phyloP scores from a whole-genome alignment of 2,329 filamentous ascomycete genomes.

The Exophiala viscosa region DNA sequence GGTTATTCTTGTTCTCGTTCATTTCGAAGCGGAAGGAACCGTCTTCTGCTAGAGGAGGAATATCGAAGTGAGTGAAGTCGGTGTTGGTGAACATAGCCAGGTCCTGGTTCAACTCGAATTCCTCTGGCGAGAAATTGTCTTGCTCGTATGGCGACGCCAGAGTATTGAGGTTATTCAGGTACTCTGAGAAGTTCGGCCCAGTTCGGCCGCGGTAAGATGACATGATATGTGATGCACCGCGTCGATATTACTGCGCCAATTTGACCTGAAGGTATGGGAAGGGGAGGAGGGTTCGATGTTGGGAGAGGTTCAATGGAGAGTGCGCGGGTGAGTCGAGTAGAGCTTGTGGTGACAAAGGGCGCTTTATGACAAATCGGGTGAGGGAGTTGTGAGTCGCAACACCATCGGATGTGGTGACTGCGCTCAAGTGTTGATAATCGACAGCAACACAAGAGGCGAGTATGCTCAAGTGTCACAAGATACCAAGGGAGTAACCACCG shows the following conservation, averaged over 20 bases:
- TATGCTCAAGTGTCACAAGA: neutral
- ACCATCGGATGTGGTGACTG: too few species aligned
- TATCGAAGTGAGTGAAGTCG: conserved; percentile 75
- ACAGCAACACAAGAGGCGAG: too few species aligned
- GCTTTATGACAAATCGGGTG: conserved; percentile 8
- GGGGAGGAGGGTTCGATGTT: neutral
- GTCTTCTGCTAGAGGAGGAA: conserved; percentile 30
- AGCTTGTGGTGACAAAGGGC: conserved; percentile 2
- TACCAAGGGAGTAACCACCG: neutral
- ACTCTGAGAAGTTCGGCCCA: conserved; percentile 81
- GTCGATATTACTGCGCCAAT: neutral
- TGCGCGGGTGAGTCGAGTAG: neutral
- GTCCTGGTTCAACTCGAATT: conserved; percentile 65
- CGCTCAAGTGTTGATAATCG: too few species aligned
- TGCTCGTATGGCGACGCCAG: conserved; percentile 63
- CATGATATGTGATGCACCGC: conserved; percentile 46
- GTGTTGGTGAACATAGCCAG: conserved; percentile 78
- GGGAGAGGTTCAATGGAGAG: neutral
- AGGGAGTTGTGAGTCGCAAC: too few species aligned
- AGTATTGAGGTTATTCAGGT: conserved; percentile 79
- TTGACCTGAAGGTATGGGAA: neutral
- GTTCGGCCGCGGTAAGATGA: conserved; percentile 72
- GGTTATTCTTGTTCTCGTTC: conserved; percentile 20
- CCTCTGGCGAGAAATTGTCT: conserved; percentile 54
- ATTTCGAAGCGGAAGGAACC: conserved; percentile 27